Evolutionary conservation across 768 basidiomycete species (phyloP), one percentile per base, ranked within the genome.

Genomic region (Termitomyces sp.): DNA sequence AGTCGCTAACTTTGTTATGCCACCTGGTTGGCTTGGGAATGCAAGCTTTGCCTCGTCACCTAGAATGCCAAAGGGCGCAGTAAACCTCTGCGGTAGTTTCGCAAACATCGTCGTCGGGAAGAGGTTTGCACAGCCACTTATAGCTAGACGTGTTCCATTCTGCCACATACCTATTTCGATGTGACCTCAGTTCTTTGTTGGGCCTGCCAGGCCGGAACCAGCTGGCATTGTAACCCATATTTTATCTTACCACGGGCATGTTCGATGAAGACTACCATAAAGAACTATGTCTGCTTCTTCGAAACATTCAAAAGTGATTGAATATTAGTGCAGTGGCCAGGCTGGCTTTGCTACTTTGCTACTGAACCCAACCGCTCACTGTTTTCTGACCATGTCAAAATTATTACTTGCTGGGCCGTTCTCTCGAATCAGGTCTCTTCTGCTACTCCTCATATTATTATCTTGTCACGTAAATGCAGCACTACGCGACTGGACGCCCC

Each of bases 41-140:
- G 87, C 86, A 18, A 97, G 84, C 72, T 95, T 95, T 50, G 92
- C 87, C 68, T 94, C 91, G 69, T 96, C 93, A 5, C 87, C 87
- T 36, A 93, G 71, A 20, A 93, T 70, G n/a, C 87, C 85, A 70
- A 93, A 87, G 14, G 90, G 89, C 16, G 87, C 84, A 12, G 84
- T 82, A 53, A 93, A 78, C 64, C 81, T 86, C 67, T 85, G 86
- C 12, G 90, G 89, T 57, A 92, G 73, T 65, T 79, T 89, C 23
- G 88, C 70, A 64, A 92, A 87, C 87, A 91, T 50, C 23, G 58
- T 47, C 20, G 28, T 48, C n/a, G 10, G 41, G 23, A 10, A 32
- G 18, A 38, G 28, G 36, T 30, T 14, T 30, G 20, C 57, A 61
- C 60, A 61, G 60, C 63, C 63, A 63, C 57, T n/a, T n/a, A n/a